These are phyloP conservation scores for Xylaria sp. DNA, from an alignment of 2,329 filamentous ascomycete genomes.

Conservation along the genomic window DNA sequence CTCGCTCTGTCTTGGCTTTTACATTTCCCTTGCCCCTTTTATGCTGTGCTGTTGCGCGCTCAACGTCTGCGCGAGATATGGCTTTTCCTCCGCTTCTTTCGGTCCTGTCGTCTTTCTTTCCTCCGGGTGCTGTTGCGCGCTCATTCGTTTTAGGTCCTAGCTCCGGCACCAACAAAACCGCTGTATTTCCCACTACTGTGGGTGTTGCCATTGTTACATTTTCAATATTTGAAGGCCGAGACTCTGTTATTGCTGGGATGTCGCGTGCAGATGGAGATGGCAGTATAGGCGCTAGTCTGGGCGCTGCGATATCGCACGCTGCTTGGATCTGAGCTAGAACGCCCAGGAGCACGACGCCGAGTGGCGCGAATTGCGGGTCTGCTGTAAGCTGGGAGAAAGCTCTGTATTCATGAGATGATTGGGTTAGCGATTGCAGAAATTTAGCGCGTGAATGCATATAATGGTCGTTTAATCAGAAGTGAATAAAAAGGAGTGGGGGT, in stretches of 20 bases:
- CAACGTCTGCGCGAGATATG: constrained; percentile 47
- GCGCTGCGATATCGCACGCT: constrained; percentile 54
- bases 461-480: neutral
- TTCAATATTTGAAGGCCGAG: neutral
- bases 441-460: neutral
- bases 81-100: constrained; percentile 30
- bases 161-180: neutral
- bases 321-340: constrained; percentile 69
- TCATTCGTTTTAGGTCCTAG: neutral
- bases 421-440: constrained; percentile 20
- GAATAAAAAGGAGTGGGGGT: neutral
- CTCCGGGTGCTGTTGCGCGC: neutral
- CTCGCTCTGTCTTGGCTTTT: neutral
- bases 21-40: constrained; percentile 14
- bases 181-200: neutral
- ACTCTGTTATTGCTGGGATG: neutral
- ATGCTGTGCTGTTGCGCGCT: constrained; percentile 20
- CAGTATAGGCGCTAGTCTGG: neutral
- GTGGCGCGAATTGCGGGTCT: constrained; percentile 76
- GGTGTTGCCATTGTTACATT: neutral
- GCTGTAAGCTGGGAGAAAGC: constrained; percentile 76
- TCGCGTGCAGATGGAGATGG: neutral
- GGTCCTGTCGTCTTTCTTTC: neutral
- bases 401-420: constrained; percentile 48
- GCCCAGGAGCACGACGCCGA: constrained; percentile 76